These are phyloP conservation scores for Fagopyrum esculentum DNA, from an alignment of 148 eudicot species.

Conservation along the genomic window DNA sequence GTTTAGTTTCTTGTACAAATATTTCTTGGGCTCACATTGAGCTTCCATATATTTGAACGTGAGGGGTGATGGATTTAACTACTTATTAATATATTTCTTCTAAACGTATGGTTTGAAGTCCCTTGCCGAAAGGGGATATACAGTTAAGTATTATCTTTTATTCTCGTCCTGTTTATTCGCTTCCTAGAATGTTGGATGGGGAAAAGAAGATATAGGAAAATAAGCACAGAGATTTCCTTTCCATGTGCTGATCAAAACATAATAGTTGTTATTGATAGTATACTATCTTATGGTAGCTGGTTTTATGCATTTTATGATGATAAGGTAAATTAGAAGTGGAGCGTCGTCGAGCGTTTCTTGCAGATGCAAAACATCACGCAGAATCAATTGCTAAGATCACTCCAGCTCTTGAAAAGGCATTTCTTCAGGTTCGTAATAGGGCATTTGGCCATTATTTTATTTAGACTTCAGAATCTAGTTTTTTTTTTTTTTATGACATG, in stretches of 20 bases:
- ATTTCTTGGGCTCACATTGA: background rate
- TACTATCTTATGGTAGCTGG: background rate
- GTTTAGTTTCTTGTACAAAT: background rate
- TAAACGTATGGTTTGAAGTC: background rate
- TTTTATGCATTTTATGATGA: background rate
- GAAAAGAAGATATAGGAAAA: constrained; percentile 4
- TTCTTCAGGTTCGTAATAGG: constrained; percentile 47
- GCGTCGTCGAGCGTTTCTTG: constrained; percentile 31
- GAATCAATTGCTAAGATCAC: constrained; percentile 65
- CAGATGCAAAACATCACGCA: constrained; percentile 58
- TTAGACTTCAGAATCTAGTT: background rate
- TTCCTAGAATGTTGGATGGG: background rate
- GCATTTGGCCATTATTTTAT: background rate
- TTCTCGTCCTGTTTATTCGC: background rate
- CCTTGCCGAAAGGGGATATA: background rate
- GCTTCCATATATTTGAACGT: background rate
- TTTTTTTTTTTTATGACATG: background rate
- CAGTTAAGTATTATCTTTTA: background rate
- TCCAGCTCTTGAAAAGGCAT: constrained; percentile 54
- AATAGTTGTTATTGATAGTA: background rate
- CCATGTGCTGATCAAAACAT: background rate
- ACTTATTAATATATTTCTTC: background rate
- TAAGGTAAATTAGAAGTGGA: constrained; percentile 58
- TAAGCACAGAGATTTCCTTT: background rate
- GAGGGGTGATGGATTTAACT: background rate